A percentile compares a stretch with the other conserved stretches of the same genome.
These are phyloP conservation scores for Vitis cinerea DNA, from an alignment of 164 flowering plant species.

Conservation along the genomic window DNA sequence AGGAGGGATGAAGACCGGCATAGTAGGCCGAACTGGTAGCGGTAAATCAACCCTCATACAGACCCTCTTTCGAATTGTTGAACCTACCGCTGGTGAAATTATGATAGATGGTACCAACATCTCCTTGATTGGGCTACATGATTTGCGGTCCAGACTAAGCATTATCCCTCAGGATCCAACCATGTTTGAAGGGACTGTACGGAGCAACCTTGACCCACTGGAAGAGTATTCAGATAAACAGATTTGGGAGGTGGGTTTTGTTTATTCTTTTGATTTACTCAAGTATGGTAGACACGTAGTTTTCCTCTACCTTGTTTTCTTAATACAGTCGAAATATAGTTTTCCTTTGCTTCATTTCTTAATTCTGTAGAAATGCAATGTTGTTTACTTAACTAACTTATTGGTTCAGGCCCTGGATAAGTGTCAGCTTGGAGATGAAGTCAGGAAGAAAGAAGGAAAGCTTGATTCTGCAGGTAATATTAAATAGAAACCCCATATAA, in stretches of 20 bases:
- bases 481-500: background rate
- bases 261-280: background rate
- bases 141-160: slow-evolving; percentile 67
- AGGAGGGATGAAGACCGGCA: slow-evolving; percentile 73
- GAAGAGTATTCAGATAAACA: slow-evolving; percentile 74
- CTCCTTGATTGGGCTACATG: slow-evolving; percentile 69
- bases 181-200: slow-evolving; percentile 84
- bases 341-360: no score
- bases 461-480: slow-evolving; percentile 67
- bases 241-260: slow-evolving; percentile 69
- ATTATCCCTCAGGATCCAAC: slow-evolving; percentile 91
- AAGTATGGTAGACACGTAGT: no score
- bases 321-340: no score
- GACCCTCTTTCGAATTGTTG: slow-evolving; percentile 71
- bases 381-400: background rate
- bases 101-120: slow-evolving; percentile 62
- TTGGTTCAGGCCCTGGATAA: slow-evolving; percentile 64
- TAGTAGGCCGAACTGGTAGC: slow-evolving; percentile 88
- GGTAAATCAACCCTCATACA: slow-evolving; percentile 86
- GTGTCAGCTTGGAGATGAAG: slow-evolving; percentile 84
- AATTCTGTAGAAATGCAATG: no score
- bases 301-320: no score
- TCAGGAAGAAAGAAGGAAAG: slow-evolving; percentile 61
- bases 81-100: slow-evolving; percentile 59
- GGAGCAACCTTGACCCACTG: slow-evolving; percentile 77